Evolutionary conservation across 345 rosid genomes (phyloP).

Genomic region (Sonneratia caseolaris): DNA sequence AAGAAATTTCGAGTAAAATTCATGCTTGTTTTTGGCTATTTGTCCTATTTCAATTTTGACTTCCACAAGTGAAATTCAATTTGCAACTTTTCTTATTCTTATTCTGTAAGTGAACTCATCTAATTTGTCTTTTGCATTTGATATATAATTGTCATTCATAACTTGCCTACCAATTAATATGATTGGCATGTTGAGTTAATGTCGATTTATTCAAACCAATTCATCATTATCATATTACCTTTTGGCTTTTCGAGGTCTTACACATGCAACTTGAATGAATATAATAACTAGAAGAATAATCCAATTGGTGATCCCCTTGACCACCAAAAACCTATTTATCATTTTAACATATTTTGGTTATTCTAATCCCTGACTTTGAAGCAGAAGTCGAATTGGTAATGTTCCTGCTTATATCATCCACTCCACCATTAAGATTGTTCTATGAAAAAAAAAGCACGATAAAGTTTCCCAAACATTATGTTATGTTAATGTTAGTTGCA

Average conservation of each 20-base stretch:
- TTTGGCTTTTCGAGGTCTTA: too few species aligned
- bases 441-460: background rate
- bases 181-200: background rate
- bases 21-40: too few species aligned
- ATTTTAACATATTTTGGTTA: background rate
- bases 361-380: background rate
- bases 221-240: background rate
- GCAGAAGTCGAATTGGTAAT: slow-evolving; percentile 2
- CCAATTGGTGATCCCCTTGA: background rate
- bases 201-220: background rate
- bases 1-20: too few species aligned
- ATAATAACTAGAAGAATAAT: background rate
- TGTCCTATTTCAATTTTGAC: too few species aligned
- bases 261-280: background rate
- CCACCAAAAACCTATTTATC: background rate
- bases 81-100: too few species aligned
- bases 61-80: too few species aligned
- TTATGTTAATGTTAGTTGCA: background rate
- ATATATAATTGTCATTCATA: too few species aligned
- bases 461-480: background rate
- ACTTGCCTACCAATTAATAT: too few species aligned
- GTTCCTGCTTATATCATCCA: slow-evolving; percentile 8
- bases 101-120: too few species aligned
- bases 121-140: too few species aligned
- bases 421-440: slow-evolving; percentile 13